Conservation (phyloP, 1,284 basidiomycete genomes). For the Veloboletus limbatus region DNA sequence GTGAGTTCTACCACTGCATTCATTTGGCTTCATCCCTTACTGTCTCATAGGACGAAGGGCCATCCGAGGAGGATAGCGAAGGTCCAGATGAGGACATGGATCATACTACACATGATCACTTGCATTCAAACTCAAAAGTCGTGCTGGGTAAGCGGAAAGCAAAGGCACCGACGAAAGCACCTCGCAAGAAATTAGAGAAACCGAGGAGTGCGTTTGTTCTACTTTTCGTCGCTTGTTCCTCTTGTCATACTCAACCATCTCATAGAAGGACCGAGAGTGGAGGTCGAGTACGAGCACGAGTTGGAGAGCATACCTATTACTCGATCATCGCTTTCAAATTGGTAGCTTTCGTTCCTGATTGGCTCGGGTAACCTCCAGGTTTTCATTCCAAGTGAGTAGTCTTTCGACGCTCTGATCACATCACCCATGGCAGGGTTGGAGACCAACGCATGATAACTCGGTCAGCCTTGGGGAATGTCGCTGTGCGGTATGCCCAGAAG, state of each 20-base stretch:
- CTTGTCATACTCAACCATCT: conserved; percentile 16
- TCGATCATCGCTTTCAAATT: conserved; percentile 54
- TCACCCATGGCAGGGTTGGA: not conserved
- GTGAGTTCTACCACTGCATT: conserved; percentile 37
- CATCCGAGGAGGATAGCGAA: conserved; percentile 28
- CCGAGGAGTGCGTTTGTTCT: conserved; percentile 49
- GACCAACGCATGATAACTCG: not conserved
- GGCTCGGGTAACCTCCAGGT: not conserved
- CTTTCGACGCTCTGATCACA: not conserved
- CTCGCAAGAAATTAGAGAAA: conserved; percentile 53
- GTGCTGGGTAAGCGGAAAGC: conserved; percentile 71
- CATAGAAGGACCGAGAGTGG: conserved; percentile 75
- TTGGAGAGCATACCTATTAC: conserved; percentile 69
- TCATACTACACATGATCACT: conserved; percentile 32
- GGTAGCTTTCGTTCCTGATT: conserved; percentile 40
- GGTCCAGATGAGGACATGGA: conserved; percentile 41
- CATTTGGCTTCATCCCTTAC: conserved; percentile 5
- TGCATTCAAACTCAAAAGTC: conserved; percentile 41
- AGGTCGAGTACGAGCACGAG: conserved; percentile 95
- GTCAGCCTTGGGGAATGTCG: not conserved
- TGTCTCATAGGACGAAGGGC: conserved; percentile 11
- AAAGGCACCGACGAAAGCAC: conserved; percentile 35
- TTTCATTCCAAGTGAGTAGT: conserved; percentile 1
- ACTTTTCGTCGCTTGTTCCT: conserved; percentile 7
- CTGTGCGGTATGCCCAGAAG: no score